Evolutionary conservation across 108 stramenopile genomes (phyloP).

Genomic region (Parietichytrium sp.): DNA sequence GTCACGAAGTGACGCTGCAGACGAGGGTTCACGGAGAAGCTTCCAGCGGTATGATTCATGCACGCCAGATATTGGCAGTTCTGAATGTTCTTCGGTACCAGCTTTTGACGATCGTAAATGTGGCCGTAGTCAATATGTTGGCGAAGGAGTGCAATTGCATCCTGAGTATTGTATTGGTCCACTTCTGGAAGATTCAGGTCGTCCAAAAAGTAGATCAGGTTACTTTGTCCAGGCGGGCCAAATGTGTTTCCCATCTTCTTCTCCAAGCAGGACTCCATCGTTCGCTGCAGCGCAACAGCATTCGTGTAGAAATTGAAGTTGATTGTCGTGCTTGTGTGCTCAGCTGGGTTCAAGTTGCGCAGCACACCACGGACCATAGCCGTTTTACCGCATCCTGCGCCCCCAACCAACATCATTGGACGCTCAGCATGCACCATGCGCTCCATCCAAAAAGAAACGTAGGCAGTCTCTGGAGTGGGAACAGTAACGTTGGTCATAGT

Average conservation of each 20-base stretch:
- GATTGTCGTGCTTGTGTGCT: slow-evolving; percentile 49
- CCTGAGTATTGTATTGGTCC: slow-evolving; percentile 68
- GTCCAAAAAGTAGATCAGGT: slow-evolving; percentile 69
- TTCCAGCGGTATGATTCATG: slow-evolving; percentile 69
- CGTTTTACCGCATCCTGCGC: slow-evolving; percentile 69
- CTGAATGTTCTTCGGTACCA: slow-evolving; percentile 57
- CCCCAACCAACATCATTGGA: slow-evolving; percentile 67
- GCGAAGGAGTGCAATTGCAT: slow-evolving; percentile 69
- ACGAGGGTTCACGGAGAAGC: slow-evolving; percentile 65
- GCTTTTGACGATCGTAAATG: slow-evolving; percentile 65
- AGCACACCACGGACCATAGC: slow-evolving; percentile 66
- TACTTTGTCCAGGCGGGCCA: slow-evolving; percentile 62
- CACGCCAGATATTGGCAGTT: slow-evolving; percentile 67
- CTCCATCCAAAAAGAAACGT: slow-evolving; percentile 69
- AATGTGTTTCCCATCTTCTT: slow-evolving; percentile 66
- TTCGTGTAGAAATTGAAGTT: slow-evolving; percentile 74
- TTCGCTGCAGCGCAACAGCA: slow-evolving; percentile 59
- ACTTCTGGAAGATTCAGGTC: slow-evolving; percentile 72
- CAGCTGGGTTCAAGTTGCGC: slow-evolving; percentile 51
- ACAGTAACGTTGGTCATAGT: slow-evolving; percentile 61
- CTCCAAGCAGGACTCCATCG: slow-evolving; percentile 60
- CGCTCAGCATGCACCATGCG: slow-evolving; percentile 54
- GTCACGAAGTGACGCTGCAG: slow-evolving; percentile 71
- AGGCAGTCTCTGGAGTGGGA: slow-evolving; percentile 70
- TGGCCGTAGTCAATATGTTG: slow-evolving; percentile 71